phyloP scores from a whole-genome alignment of 306 rosid species.

The Rosa persica region DNA sequence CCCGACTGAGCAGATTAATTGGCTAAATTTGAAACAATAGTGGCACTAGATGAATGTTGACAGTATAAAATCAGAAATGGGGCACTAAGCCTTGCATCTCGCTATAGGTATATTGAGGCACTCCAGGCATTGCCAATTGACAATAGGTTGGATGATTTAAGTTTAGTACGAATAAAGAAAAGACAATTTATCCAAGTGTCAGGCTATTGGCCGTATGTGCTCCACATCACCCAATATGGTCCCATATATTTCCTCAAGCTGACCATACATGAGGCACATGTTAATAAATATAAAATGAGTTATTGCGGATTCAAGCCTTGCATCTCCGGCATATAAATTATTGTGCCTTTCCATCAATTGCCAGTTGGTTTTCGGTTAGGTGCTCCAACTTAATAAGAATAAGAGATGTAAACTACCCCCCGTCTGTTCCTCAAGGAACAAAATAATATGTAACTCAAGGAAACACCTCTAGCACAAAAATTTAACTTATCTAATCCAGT shows the following conservation, averaged over 20 bases:
- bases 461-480: not conserved
- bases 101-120: not conserved
- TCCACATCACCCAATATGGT: not conserved
- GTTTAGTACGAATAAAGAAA: not conserved
- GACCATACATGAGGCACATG: not conserved
- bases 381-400: not conserved
- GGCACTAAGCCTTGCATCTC: constrained; percentile 6
- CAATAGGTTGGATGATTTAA: not conserved
- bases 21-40: constrained; percentile 7
- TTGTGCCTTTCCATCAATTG: not conserved
- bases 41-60: not conserved
- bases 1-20: not conserved
- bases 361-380: not conserved
- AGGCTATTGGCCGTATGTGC: not conserved
- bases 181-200: not conserved
- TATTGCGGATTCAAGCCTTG: not conserved
- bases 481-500: not conserved
- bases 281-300: not conserved
- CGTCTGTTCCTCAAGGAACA: not conserved
- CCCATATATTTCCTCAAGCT: not conserved
- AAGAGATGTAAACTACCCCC: not conserved
- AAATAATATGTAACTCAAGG: not conserved
- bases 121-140: not conserved
- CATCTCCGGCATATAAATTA: not conserved
- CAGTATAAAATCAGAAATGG: not conserved